Evolutionary conservation across 495 filamentous ascomycete species (phyloP), one percentile per base, ranked within the genome.

Genomic region (Pseudomonodictys pantanalensis): DNA sequence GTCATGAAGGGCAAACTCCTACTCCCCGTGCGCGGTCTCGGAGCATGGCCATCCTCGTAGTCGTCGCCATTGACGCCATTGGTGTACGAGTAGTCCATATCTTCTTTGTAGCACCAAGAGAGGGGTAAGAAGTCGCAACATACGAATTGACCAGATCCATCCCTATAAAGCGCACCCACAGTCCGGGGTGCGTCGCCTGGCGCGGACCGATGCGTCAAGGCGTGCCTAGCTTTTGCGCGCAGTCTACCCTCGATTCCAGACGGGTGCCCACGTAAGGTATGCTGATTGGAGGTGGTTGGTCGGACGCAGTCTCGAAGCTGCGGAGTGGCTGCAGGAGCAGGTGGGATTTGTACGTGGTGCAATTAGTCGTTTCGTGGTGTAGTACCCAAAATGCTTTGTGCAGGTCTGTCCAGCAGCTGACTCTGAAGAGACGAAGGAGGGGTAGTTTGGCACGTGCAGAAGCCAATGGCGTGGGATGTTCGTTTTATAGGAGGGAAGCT

Each of bases 111-210:
- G 35, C 10, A 47, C 53, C 24, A 42, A 48, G 46, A n/a, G 32
- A 32, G 44, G 33, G 52, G 22, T 25, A 41, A 28, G 22, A 50
- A 28, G 56, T 18, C 6, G 10, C 15, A 4, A 60, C 65, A 26
- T 61, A 68, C 65, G 55, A 61, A 33, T 68, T 64, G 51, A 64
- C 60, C 22, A 68, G 52, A 61, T 68, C 65, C 65, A 68, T 68
- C 29, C 49, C 62, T 57, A 22, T 62, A 50, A 56, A 47, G 29
- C 33, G 28, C 3, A 5, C 15, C 38, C 44, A 28, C 39, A 35
- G 44, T 45, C 60, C 29, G 52, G 23, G 44, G 41, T 60, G 20
- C 49, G 24, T 50, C 10, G n/a, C 25, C 23, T 35, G 6, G 50
- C 35, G 22, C 28, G 25, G n/a, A n/a, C n/a, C 24, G 35, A 25